Base-by-base conservation (phyloP, 495 filamentous ascomycete species). In the Talaromyces stipitatus region DNA sequence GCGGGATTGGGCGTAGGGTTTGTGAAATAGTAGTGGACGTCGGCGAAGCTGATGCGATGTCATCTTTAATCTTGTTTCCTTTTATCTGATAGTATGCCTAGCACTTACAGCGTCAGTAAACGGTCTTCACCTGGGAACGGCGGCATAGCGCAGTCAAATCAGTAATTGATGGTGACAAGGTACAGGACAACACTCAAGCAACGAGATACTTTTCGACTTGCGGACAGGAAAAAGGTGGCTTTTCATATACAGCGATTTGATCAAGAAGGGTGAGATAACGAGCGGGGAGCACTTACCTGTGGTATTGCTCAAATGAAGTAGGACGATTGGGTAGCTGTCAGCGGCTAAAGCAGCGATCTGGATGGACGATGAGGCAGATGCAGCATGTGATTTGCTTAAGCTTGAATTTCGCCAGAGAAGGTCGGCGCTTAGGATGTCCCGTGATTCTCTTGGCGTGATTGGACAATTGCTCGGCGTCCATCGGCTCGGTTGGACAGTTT, bases 11-110 rank as follows among this genome's bases (percentile, higher is more conserved):
- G 74, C 2, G 81, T 80, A 2, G 90, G 88, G 16, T 80, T 76
- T 9, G 84, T 78, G 72, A 95, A 95, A 67, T 85, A 95, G 69
- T 92, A 96, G 71, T 95, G 91, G 45, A 95, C 76, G 67, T 96
- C 91, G 18, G 85, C 90, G 66, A 91, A 95, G 64, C 91, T 96
- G 65, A 54, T 10, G 20, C 33, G 54, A 43, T 8, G 22, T 30
- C 30, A 28, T 48, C 20, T 36, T 46, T 27, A 58, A 38, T 52
- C 38, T n/a, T 3, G 7, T 46, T 8, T 20, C 20, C 2, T 24
- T 16, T 24, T 9, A n/a, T n/a, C 4, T 12, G 22, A 8, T 23
- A 16, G 28, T 48, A 43, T 59, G 50, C 22, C 27, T 23, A 12
- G 57, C 57, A 78, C 87, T 84, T 70, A 95, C 90, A 92, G 81